Evolutionary conservation across 805 yeast genomes (phyloP).

Genomic region (Candida anglica): DNA sequence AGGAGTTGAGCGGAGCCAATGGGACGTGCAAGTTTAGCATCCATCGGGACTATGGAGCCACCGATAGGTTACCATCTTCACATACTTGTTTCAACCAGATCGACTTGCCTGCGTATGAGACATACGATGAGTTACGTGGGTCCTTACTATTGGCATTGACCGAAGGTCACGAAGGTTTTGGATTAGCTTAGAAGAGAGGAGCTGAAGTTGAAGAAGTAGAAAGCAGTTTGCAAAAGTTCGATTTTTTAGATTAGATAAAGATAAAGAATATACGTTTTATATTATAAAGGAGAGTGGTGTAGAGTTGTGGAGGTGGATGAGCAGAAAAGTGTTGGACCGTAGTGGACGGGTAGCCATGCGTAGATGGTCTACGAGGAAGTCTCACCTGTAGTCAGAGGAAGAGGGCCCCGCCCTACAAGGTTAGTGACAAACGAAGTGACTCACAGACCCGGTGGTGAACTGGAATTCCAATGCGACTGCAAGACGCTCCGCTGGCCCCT

Average conservation of each 20-base stretch:
- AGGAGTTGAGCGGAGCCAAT: constrained; percentile 80
- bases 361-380: too few species aligned
- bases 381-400: too few species aligned
- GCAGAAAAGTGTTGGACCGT: too few species aligned
- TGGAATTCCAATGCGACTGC: too few species aligned
- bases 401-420: too few species aligned
- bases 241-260: neutral
- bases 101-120: constrained; percentile 88
- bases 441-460: too few species aligned
- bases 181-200: constrained; percentile 50
- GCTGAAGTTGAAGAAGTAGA: neutral
- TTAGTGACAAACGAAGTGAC: too few species aligned
- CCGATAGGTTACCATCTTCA: constrained; percentile 87
- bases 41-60: constrained; percentile 82
- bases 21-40: constrained; percentile 85
- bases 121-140: constrained; percentile 80
- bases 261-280: too few species aligned
- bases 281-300: too few species aligned
- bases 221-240: neutral
- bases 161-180: constrained; percentile 96
- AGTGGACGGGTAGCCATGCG: too few species aligned
- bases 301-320: too few species aligned
- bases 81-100: constrained; percentile 97
- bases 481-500: too few species aligned
- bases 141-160: constrained; percentile 79